phyloP scores from a whole-genome alignment of 768 basidiomycete species.

The Mycena latifolia region DNA sequence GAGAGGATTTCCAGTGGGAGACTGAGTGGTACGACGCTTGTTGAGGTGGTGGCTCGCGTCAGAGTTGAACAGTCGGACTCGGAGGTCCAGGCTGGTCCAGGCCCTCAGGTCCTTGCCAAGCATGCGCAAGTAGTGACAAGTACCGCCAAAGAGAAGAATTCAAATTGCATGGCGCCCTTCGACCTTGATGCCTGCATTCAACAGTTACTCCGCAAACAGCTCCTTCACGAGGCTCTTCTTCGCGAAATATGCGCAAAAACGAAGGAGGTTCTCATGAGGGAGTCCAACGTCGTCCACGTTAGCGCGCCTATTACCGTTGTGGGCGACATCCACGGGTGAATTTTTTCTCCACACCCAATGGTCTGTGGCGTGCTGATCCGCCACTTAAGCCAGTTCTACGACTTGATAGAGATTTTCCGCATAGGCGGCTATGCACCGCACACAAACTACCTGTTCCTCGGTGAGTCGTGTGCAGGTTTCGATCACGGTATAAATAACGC shows the following conservation, averaged over 20 bases:
- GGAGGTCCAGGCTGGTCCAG: no score
- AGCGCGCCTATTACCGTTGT: conserved; percentile 98
- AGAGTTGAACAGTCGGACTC: background rate
- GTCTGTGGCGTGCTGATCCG: conserved; percentile 46
- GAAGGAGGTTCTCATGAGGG: conserved; percentile 85
- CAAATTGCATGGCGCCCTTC: conserved; percentile 72
- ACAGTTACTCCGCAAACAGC: conserved; percentile 89
- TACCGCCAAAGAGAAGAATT: background rate
- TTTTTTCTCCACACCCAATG: conserved; percentile 35
- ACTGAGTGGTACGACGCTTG: no score
- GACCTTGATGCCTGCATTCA: conserved; percentile 97
- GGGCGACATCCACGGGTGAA: conserved; percentile 99
- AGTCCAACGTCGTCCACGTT: conserved; percentile 98
- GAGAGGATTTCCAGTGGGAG: no score
- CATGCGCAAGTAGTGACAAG: background rate
- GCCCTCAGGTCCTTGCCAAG: background rate
- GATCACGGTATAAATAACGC: background rate
- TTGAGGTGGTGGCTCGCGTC: no score
- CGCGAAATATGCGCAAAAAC: conserved; percentile 99
- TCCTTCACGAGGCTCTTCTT: conserved; percentile 92
- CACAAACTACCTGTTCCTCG: conserved; percentile 98
- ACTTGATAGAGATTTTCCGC: conserved; percentile 98
- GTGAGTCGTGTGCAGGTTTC: conserved; percentile 56
- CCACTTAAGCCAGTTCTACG: conserved; percentile 93
- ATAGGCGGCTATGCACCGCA: conserved; percentile 98